phyloP scores from a whole-genome alignment of 2,329 filamentous ascomycete genomes.

The Lachnellula occidentalis region DNA sequence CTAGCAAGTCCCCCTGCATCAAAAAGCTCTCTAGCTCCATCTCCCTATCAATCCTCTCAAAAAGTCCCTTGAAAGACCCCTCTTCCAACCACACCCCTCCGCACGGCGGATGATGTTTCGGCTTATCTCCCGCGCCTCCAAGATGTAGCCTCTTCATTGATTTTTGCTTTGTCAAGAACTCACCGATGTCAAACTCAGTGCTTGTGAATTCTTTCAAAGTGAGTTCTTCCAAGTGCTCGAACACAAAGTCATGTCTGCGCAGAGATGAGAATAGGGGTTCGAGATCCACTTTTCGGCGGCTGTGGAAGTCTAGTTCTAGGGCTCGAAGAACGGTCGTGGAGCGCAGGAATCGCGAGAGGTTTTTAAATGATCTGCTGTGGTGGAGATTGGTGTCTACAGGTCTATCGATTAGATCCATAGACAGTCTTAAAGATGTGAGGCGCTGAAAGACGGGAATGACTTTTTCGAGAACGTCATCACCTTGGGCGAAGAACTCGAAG shows the following conservation, averaged over 20 bases:
- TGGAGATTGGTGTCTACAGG: slow-evolving; percentile 12
- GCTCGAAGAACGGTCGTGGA: slow-evolving; percentile 11
- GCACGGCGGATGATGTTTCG: slow-evolving; percentile 35
- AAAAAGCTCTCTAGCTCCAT: slow-evolving; percentile 38
- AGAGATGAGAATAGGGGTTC: slow-evolving; percentile 12
- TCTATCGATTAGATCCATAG: slow-evolving; percentile 20
- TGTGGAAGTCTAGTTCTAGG: slow-evolving; percentile 17
- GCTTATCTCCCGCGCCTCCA: slow-evolving; percentile 39
- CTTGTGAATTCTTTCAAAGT: slow-evolving; percentile 40
- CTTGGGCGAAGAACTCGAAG: slow-evolving; percentile 28
- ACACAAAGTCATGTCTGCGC: slow-evolving; percentile 31
- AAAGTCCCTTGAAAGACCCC: slow-evolving; percentile 40
- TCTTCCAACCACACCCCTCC: slow-evolving; percentile 42
- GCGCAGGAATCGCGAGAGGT: slow-evolving; percentile 15
- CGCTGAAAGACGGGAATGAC: slow-evolving; percentile 13
- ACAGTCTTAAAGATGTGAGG: slow-evolving; percentile 17
- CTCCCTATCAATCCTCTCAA: slow-evolving; percentile 36
- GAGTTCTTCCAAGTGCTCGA: slow-evolving; percentile 36
- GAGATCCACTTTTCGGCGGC: slow-evolving; percentile 18
- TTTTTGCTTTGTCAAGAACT: slow-evolving; percentile 39
- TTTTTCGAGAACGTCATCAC: slow-evolving; percentile 6
- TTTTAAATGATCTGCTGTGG: slow-evolving; percentile 12
- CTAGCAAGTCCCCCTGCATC: slow-evolving; percentile 38
- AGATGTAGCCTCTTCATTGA: slow-evolving; percentile 39
- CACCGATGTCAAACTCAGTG: slow-evolving; percentile 39